Evolutionary conservation across 441 rosid genomes (phyloP).

Genomic region (Gossypium gossypioides): DNA sequence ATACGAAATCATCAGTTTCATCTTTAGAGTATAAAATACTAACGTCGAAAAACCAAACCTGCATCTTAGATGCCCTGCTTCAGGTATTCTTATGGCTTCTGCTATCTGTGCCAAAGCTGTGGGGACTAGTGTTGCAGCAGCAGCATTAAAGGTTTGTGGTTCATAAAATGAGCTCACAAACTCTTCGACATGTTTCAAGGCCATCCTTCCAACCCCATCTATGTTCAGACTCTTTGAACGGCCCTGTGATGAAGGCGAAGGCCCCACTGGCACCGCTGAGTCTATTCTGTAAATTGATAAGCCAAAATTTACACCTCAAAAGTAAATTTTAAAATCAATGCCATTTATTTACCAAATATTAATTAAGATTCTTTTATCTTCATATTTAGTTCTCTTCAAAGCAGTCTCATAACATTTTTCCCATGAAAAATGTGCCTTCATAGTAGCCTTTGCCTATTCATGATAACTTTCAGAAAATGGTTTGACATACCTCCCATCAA

Average conservation of each 20-base stretch:
- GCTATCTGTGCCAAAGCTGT: conserved; percentile 71
- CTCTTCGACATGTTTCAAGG: conserved; percentile 61
- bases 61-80: conserved; percentile 95
- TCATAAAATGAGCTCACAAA: conserved; percentile 57
- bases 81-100: conserved; percentile 78
- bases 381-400: background rate
- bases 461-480: background rate
- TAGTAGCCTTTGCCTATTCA: background rate
- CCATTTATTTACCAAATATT: background rate
- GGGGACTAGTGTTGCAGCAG: conserved; percentile 64
- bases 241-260: conserved; percentile 38
- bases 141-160: conserved; percentile 57
- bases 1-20: background rate
- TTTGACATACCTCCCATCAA: conserved; percentile 67
- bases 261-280: conserved; percentile 44
- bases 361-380: background rate
- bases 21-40: background rate
- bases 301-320: background rate
- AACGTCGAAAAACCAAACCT: conserved; percentile 31
- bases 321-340: background rate
- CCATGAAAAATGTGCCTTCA: too few species aligned
- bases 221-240: conserved; percentile 58
- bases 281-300: conserved; percentile 47
- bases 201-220: conserved; percentile 70
- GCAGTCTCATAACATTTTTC: too few species aligned